phyloP scores from a whole-genome alignment of 2,329 filamentous ascomycete genomes.

The Arthrobotrys sphaeroides region DNA sequence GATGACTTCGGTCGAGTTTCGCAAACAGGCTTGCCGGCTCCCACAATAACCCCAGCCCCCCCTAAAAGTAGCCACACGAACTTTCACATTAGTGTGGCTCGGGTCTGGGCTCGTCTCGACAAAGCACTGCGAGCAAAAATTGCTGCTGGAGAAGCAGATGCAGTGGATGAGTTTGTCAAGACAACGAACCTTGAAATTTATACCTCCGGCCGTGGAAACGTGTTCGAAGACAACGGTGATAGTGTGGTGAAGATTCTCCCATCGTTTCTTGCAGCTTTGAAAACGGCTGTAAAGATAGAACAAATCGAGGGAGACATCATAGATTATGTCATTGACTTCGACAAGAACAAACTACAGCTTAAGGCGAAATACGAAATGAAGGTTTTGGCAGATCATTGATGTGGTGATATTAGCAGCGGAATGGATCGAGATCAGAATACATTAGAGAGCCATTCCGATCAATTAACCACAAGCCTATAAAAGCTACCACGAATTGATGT shows the following conservation, averaged over 20 bases:
- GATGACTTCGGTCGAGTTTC: slow-evolving; percentile 55
- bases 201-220: slow-evolving; percentile 56
- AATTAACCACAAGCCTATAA: too few species aligned
- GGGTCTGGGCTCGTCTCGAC: slow-evolving; percentile 56
- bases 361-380: slow-evolving; percentile 55
- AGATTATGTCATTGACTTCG: slow-evolving; percentile 57
- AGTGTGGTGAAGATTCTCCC: slow-evolving; percentile 57
- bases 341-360: slow-evolving; percentile 55
- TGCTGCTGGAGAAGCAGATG: slow-evolving; percentile 13
- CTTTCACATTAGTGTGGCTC: slow-evolving; percentile 58
- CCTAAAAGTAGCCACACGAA: slow-evolving; percentile 58
- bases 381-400: not conserved
- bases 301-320: slow-evolving; percentile 51
- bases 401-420: too few species aligned
- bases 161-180: slow-evolving; percentile 54
- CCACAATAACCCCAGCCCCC: slow-evolving; percentile 48
- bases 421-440: too few species aligned
- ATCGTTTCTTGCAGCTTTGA: slow-evolving; percentile 58
- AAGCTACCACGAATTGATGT: too few species aligned
- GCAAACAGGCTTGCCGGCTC: slow-evolving; percentile 59
- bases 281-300: slow-evolving; percentile 55
- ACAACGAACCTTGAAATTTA: slow-evolving; percentile 56
- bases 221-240: slow-evolving; percentile 51
- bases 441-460: too few species aligned
- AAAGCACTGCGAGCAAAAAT: not conserved